Conservation (phyloP, 106 monocot genomes). For the Acorus calamus region DNA sequence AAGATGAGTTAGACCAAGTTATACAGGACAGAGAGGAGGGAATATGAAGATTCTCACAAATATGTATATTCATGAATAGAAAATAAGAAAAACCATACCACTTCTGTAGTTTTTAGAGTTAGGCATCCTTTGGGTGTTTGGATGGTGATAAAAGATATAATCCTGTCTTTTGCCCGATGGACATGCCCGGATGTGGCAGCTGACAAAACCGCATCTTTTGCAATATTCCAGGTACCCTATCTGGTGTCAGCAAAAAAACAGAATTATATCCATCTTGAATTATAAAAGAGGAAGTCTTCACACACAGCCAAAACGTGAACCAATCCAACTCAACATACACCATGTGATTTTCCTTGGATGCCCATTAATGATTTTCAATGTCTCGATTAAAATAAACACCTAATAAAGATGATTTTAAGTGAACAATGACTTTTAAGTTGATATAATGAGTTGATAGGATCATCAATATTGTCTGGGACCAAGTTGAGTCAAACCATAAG, state of each 20-base stretch:
- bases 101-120: constrained; percentile 95
- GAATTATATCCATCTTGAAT: too few relatives aligned
- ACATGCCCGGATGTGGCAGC: constrained; percentile 99
- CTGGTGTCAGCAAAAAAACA: constrained; percentile 33
- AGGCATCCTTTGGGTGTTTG: constrained; percentile 97
- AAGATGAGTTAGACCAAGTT: background rate
- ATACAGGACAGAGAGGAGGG: background rate
- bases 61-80: background rate
- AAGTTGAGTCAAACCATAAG: too few relatives aligned
- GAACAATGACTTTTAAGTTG: too few relatives aligned
- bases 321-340: too few relatives aligned
- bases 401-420: too few relatives aligned
- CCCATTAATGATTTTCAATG: too few relatives aligned
- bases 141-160: constrained; percentile 98
- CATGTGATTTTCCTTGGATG: too few relatives aligned
- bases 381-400: too few relatives aligned
- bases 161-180: constrained; percentile 97
- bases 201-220: constrained; percentile 91
- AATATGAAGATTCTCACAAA: background rate
- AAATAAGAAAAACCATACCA: constrained; percentile 37
- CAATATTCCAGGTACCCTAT: constrained; percentile 99
- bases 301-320: too few relatives aligned
- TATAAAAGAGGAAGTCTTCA: too few relatives aligned
- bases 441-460: too few relatives aligned
- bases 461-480: too few relatives aligned